Base-by-base conservation (phyloP, 2,329 filamentous ascomycete species). In the Trichoderma polysporum region DNA sequence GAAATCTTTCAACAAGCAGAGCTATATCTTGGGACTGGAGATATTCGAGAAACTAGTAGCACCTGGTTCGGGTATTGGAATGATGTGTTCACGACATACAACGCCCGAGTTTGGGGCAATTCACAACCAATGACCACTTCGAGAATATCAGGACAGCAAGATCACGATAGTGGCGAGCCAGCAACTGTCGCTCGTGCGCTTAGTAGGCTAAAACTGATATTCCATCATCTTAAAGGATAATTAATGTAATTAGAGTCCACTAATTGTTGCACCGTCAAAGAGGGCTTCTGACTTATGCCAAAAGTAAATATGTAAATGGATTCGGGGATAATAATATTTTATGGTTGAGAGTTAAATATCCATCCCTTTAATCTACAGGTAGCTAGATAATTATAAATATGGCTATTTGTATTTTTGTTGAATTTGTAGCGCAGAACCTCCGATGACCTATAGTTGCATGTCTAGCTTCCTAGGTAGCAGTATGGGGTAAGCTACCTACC, bases 41-140 rank as follows among this genome's bases (percentile, higher is more conserved):
- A 54, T 29, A 45, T 33, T 13, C 47, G 22, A 31, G 49, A 54
- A 19, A 50, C 60, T 12, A 29, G 49, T 17, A 41, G 17, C 19
- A 63, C 60, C 31, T 63, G 60, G 60, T 2, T 54, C 17, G 45
- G 25, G 22, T 41, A 63, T 25, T 63, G 60, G 60, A 15, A 52
- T 33, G 47, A 31, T 12, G 60, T 63, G 17, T 63, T 63, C 27
- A 53, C 60, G 25, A 17, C 47, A 17, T 63, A 63, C 33, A 63
- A 63, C 54, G 60, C 60, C 7, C 60, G 49, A 29, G 47, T 63
- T 31, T 63, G 60, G 60, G 60, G 60, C 10, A 54, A 41, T 63
- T 41, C 25, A 17, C 49, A 25, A 22, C 50, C 27, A 15, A 41
- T 17, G 19, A 12, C 41, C 19, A 37, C 57, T 27, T 13, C 19